Evolutionary conservation across 2,329 filamentous ascomycete genomes (phyloP), one percentile per base, ranked within the genome.

Genomic region (Nemania abortiva): DNA sequence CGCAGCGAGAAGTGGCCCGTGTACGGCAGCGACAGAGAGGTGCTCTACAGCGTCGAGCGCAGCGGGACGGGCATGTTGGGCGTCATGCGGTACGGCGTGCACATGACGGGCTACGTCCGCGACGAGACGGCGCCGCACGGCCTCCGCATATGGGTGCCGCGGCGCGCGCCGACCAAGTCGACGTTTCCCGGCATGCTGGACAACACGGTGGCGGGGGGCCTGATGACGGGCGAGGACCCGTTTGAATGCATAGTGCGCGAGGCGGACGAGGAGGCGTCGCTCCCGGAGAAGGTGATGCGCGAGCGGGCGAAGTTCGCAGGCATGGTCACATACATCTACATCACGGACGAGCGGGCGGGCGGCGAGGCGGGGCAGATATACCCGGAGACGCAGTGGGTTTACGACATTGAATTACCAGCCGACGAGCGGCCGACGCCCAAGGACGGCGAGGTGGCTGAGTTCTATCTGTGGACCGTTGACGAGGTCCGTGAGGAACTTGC

Each of bases 121-220:
- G 83, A 85, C 47, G 79, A 79, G 34, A 75, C 81, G 1, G 82
- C 76, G 52, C 79, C 70, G 47, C 80, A 86, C 61, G 91, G 90
- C 20, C 81, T 97, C 53, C 91, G 89, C 76, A 85, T 99, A 49
- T 98, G 96, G 95, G 88, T 97, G 1, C 92, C 96, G 3, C 87
- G 90, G 54, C 87, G 96, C 10, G 88, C 94, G 13, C 85, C 84
- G 59, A 88, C 84, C 67, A 99, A 98, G 84, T 89, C 92, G 73
- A 98, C 94, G 0, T 99, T 95, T 77, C 91, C 92, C 0, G 88
- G 92, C n/a, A 95, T 98, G 87, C 85, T 99, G 73, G 96, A 99
- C 81, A 99, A 98, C 80, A 94, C 94, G 1, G 96, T 97, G 6
- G 96, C 95, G 0, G 88, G 88, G n/a, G 88, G 94, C 0, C 90